A percentile compares a stretch with the other conserved stretches of the same genome.
phyloP scores from a whole-genome alignment of 1,284 basidiomycete species.

The Flammula alnicola region DNA sequence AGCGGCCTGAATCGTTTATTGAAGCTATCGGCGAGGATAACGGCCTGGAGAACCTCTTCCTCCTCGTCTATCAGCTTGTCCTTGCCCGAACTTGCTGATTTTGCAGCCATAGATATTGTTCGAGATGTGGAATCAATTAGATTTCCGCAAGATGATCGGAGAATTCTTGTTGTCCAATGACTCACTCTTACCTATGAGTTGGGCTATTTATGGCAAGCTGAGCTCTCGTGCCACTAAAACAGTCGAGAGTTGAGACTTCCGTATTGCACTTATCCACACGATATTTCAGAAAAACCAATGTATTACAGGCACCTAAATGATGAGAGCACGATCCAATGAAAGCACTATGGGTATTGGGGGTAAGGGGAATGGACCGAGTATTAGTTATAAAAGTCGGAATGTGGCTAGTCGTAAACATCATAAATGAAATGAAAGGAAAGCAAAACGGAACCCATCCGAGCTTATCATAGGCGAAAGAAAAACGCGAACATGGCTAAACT shows the following conservation, averaged over 20 bases:
- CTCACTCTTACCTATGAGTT: conserved; percentile 11
- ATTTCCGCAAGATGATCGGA: conserved; percentile 11
- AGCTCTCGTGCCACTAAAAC: too few relatives aligned
- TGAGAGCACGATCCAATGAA: conserved; percentile 58
- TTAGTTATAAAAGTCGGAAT: conserved; percentile 50
- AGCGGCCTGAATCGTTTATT: conserved; percentile 92
- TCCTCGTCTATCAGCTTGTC: conserved; percentile 70
- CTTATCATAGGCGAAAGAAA: conserved; percentile 58
- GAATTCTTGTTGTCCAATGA: conserved; percentile 1
- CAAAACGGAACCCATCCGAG: conserved; percentile 59
- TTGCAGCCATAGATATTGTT: conserved; percentile 59
- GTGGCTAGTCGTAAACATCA: conserved; percentile 59
- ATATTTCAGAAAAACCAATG: conserved; percentile 35
- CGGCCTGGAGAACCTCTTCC: conserved; percentile 86
- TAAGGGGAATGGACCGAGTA: conserved; percentile 47
- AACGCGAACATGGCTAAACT: conserved; percentile 32
- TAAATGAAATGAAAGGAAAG: conserved; percentile 43
- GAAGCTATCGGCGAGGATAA: conserved; percentile 94
- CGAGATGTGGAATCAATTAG: conserved; percentile 9
- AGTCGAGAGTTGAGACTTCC: too few relatives aligned
- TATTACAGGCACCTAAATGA: conserved; percentile 67
- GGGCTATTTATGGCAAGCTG: too few relatives aligned
- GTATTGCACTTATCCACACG: conserved; percentile 8
- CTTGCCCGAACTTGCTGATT: conserved; percentile 54
- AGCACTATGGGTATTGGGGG: conserved; percentile 56